Conservation (phyloP, 2,329 filamentous ascomycete species). For the Pseudogymnoascus sp. region DNA sequence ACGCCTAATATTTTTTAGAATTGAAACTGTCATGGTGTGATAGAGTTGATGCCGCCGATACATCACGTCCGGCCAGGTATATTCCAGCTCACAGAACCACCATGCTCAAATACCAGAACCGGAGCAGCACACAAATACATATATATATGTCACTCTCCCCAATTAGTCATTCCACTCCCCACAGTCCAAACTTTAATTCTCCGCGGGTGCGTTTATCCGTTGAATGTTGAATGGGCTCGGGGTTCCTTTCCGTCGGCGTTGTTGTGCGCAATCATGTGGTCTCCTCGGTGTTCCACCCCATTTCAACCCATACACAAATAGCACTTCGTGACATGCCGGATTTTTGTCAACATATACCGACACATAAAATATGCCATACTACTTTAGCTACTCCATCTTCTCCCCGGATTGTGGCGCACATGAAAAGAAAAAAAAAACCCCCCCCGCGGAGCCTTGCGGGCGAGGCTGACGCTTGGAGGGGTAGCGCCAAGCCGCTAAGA, state of each 20-base stretch:
- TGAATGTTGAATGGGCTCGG: not conserved
- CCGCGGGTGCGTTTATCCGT: not conserved
- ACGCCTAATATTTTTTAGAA: not conserved
- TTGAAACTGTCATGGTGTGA: not conserved
- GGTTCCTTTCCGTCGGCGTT: not conserved
- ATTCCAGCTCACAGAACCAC: not conserved
- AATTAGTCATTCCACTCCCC: not conserved
- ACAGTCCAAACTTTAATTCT: not conserved
- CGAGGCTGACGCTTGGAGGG: slow-evolving; percentile 6
- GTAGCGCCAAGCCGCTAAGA: not conserved
- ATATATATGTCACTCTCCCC: not conserved
- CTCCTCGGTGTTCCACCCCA: not conserved
- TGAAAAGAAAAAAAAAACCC: not conserved
- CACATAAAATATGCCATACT: not conserved
- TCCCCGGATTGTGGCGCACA: not conserved
- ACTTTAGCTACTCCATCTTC: not conserved
- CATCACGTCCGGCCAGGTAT: not conserved
- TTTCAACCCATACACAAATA: not conserved
- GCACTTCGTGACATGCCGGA: not conserved
- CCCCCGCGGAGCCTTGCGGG: not conserved
- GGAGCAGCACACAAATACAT: not conserved
- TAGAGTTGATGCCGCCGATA: not conserved
- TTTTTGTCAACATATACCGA: not conserved
- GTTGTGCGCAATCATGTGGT: not conserved
- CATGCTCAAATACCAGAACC: not conserved